Percentiles rank a stretch among this genome's conserved stretches.
These are phyloP conservation scores for Solanum lignicaule DNA, from an alignment of 257 asterid species.

Conservation along the genomic window DNA sequence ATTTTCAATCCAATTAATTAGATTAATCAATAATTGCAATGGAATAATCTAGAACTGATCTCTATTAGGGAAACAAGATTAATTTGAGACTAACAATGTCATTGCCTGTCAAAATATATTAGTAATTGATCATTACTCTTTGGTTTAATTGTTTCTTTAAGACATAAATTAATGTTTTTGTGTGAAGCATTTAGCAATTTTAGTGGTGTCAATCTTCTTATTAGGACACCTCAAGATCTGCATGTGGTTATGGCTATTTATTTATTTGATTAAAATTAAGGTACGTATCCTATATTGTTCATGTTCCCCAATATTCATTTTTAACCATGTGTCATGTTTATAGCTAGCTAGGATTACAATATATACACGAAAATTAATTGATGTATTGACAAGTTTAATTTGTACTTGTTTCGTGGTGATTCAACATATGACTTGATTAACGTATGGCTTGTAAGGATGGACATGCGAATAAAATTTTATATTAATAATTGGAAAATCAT, in stretches of 20 bases:
- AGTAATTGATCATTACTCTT: neutral
- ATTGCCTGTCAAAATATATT: neutral
- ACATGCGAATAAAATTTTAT: neutral
- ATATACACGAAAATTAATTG: neutral
- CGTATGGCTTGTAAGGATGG: neutral
- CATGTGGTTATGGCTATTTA: neutral
- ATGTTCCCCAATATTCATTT: neutral
- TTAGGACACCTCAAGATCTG: neutral
- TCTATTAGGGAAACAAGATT: neutral
- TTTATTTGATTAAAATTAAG: neutral
- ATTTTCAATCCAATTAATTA: neutral
- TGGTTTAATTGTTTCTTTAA: neutral
- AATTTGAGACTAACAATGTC: neutral
- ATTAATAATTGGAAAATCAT: neutral
- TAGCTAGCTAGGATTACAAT: neutral
- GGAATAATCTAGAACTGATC: constrained; percentile 5
- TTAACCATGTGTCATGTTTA: neutral
- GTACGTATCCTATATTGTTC: neutral
- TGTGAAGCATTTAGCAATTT: neutral
- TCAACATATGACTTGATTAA: neutral
- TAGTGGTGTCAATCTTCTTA: neutral
- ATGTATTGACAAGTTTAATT: neutral
- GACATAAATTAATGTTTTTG: neutral
- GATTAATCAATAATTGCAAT: neutral
- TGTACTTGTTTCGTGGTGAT: neutral